Percentiles rank a stretch among this genome's conserved stretches.
Conservation (phyloP, 2,329 filamentous ascomycete species). For the Xylariaceae sp. region DNA sequence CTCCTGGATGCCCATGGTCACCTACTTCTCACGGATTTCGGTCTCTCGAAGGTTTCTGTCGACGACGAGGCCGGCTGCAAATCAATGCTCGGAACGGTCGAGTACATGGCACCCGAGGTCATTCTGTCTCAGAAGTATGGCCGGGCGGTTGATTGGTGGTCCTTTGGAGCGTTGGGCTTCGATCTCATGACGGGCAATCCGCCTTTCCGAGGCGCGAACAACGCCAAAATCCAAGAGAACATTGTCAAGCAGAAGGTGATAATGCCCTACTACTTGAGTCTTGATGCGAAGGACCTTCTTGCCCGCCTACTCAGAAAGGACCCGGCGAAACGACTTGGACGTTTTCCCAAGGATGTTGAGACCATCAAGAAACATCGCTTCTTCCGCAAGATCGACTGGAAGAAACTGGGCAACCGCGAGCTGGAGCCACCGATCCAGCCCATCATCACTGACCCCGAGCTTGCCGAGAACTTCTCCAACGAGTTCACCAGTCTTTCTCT, state of each 20-base stretch:
- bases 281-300: slow-evolving; percentile 90
- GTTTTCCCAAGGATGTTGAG: slow-evolving; percentile 82
- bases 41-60: slow-evolving; percentile 87
- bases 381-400: slow-evolving; percentile 96
- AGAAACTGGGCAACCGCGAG: slow-evolving; percentile 73
- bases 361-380: slow-evolving; percentile 90
- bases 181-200: slow-evolving; percentile 90
- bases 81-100: slow-evolving; percentile 88
- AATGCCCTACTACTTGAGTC: slow-evolving; percentile 83
- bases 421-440: slow-evolving; percentile 85
- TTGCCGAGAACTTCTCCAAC: slow-evolving; percentile 92
- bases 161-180: slow-evolving; percentile 84
- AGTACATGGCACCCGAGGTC: slow-evolving; percentile 98
- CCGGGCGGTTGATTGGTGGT: slow-evolving; percentile 98
- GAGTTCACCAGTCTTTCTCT: slow-evolving; percentile 86
- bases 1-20: slow-evolving; percentile 88
- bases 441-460: slow-evolving; percentile 88
- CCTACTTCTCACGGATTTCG: slow-evolving; percentile 91
- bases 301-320: slow-evolving; percentile 88
- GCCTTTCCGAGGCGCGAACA: slow-evolving; percentile 85
- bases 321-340: slow-evolving; percentile 81
- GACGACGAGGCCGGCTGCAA: slow-evolving; percentile 67
- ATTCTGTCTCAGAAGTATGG: slow-evolving; percentile 84
- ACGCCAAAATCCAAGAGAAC: slow-evolving; percentile 92
- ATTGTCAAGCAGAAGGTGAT: slow-evolving; percentile 89